Evolutionary conservation across 176 grass and related monocot species (phyloP), one percentile per base, ranked within the genome.

Genomic region (bread wheat (Triticum aestivum)): DNA sequence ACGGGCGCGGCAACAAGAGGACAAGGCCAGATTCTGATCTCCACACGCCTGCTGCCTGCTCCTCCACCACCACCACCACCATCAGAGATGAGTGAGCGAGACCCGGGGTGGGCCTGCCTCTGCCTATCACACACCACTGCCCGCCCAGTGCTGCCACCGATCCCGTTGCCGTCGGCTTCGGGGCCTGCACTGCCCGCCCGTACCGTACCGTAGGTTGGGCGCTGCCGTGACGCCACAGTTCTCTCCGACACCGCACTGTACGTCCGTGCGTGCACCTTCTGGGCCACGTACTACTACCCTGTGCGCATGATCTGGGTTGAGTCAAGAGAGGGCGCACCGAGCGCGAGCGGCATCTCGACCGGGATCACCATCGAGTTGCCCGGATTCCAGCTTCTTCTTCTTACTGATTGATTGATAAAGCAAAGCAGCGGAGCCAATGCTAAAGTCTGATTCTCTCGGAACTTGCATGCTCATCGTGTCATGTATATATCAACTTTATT

Each of bases 11-110:
- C 44, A 27, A 51, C 54, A 87, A 69, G 83, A 91, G 89, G 85
- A 87, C 89, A 80, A 73, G 52, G 49, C 34, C 85, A 75, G 85
- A 87, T 91, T 84, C 89, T 81, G 69, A 81, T 67, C 82, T 75
- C 87, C 75, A 11, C 14, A 33, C 10, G 51, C 14, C 51, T 54
- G 51, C 51, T 54, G 51, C 51, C 51, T 54, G 51, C 51, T 54
- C 75, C 14, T 10, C 0, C 77, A 18, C 30, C 83, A 64, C 64
- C 81, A 8, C 73, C 75, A 33, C 33, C 3, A 11, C 44, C 33
- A 3, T 10, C 4, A 29, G 23, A 12, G 24, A 65, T 32, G 30
- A 15, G 12, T 7, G 32, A 38, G 3, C 65, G 66, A 27, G 30
- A 34, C 32, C 6, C 6, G 32, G 66, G 65, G 30, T 35, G 65